Evolutionary conservation across 1,284 basidiomycete genomes (phyloP).

Genomic region (Pascua sp.): DNA sequence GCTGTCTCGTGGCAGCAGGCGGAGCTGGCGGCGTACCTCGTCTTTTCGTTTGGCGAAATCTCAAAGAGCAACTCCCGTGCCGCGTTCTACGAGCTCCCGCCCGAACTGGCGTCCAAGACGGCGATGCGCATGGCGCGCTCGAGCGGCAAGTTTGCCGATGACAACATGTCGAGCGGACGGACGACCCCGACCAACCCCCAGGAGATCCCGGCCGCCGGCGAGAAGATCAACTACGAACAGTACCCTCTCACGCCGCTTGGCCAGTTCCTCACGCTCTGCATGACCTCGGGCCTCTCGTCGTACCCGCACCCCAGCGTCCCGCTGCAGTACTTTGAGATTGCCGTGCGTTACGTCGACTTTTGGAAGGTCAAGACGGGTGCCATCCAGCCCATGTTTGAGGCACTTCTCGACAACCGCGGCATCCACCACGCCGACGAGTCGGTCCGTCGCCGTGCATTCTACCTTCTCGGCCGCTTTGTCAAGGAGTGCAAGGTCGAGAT

Average conservation of each 20-base stretch:
- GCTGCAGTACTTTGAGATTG: conserved; percentile 91
- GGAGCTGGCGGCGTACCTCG: conserved; percentile 85
- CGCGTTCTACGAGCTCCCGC: conserved; percentile 49
- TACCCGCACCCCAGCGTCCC: conserved; percentile 86
- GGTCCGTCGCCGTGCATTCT: conserved; percentile 78
- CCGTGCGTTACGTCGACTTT: conserved; percentile 89
- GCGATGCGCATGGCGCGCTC: conserved; percentile 30
- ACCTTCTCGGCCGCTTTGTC: conserved; percentile 91
- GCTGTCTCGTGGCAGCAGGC: conserved; percentile 85
- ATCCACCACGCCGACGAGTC: conserved; percentile 73
- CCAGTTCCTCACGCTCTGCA: conserved; percentile 78
- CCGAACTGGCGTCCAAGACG: conserved; percentile 41
- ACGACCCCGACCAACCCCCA: conserved; percentile 41
- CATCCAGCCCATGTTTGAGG: conserved; percentile 78
- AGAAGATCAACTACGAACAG: conserved; percentile 71
- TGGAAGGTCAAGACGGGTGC: conserved; percentile 88
- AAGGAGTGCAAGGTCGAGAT: conserved; percentile 79
- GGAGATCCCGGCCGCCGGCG: conserved; percentile 23
- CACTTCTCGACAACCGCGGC: conserved; percentile 81
- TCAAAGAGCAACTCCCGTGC: conserved; percentile 53
- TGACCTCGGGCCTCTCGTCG: conserved; percentile 74
- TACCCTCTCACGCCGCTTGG: conserved; percentile 88
- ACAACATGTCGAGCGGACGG: conserved; percentile 33
- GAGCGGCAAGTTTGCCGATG: conserved; percentile 23
- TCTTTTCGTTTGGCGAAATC: conserved; percentile 91